Base-by-base conservation (phyloP, 1,284 basidiomycete species). In the Leccinum pachyderme region DNA sequence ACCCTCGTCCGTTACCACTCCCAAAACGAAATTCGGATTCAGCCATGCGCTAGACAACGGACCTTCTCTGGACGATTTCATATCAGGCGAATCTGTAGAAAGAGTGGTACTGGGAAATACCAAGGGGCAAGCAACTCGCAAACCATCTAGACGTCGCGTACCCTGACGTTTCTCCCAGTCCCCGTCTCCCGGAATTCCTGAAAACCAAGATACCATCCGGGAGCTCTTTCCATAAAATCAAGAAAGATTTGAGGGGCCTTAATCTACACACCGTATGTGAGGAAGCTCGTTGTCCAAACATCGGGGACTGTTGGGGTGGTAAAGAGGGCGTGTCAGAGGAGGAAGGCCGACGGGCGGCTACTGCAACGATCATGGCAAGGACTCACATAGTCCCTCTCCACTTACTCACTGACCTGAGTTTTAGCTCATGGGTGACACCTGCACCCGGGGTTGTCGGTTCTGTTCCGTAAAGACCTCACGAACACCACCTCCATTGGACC, bases 291-390 rank as follows among this genome's bases (percentile, higher is more conserved):
- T 99, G 97, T 79, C 97, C 97, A 1, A 99, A 99, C 68, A 98
- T 99, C 55, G 97, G 96, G 29, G 96, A 99, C 68, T 99, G 97
- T 72, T 99, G 97, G 97, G 95, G 97, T 49, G 95, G 95, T 2
- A 89, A 87, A 63, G 81, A 86, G 46, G 84, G 82, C 51, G 81
- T 77, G n/a, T 85, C 85, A 22, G 85, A 86, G 54, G 81, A 81
- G 56, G 87, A 89, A 55, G 88, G 86, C 45, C 88, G 89, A 66
- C 86, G 86, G 52, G 83, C 86, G 50, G 97, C 97, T 12, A 99
- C 97, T 7, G 95, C 95, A n/a, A 98, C 95, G 0, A 99, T 99
- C 73, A 99, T 99, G 97, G 95, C 93, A 60, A 54, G 81, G 67
- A 32, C 43, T 50, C 41, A 46, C 46, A 25, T 47, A 27, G 25